Base-by-base conservation (phyloP, 139 green algal genomes). In the Pedinophyceae sp. region DNA sequence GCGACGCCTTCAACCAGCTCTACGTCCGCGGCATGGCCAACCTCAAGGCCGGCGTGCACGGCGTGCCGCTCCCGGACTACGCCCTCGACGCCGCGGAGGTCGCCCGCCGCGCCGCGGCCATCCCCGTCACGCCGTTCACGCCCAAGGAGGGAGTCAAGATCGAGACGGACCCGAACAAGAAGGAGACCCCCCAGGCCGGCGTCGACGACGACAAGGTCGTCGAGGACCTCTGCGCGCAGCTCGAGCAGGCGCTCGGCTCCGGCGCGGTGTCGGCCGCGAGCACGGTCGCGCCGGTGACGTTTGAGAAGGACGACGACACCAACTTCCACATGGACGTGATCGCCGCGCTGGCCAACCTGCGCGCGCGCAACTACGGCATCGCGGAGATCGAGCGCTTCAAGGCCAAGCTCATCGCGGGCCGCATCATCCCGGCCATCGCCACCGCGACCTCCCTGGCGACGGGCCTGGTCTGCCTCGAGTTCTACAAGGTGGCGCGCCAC, bases 291-390 rank as follows among this genome's bases (percentile, higher is more conserved):
- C 72, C 87, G 4, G 71, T 95, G 28, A 27, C 65, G 27, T 94
- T 94, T 74, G 84, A 94, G 58, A 94, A 97, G 79, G 90, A 98
- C 53, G 85, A 95, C 58, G 90, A 98, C 71, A 81, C 76, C 56
- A 98, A 98, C 69, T 93, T 76, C 61, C 90, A 98, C 80, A 97
- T 98, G 89, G 86, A 93, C 53, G 50, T 87, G 47, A 95, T 98
- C 55, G 68, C 81, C 7, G 82, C 78, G 10, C 69, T 96, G 40
- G 86, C 89, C 62, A 98, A 98, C 82, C 92, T 98, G 89, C 80
- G 90, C 19, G 91, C 91, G 1, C 79, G 91, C 50, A 96, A 94
- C 79, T 97, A 97, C 72, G 26, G 50, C 10, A 79, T 77, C 48
- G 22, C 25, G 5, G 73, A 85, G 59, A 84, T 94, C 4, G 84